A percentile compares a stretch with the other conserved stretches of the same genome.
Evolutionary conservation across 2,329 filamentous ascomycete species (phyloP).

Genomic region (Aspergillus ustus): DNA sequence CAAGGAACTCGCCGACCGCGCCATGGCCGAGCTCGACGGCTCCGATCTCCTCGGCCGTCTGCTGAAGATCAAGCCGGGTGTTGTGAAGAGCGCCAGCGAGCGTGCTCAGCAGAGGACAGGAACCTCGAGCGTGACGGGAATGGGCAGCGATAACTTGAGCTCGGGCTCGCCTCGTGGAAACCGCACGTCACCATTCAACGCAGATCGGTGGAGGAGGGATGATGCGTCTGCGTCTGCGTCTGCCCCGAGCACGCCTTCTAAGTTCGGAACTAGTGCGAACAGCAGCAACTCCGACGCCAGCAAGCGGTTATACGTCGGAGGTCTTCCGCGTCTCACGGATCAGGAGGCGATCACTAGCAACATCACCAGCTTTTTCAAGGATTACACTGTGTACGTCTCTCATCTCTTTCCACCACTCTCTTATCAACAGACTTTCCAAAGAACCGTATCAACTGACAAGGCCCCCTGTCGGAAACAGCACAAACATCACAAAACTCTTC

Average conservation of each 20-base stretch:
- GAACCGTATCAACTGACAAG: background rate
- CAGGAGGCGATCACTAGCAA: slow-evolving; percentile 48
- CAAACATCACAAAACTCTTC: slow-evolving; percentile 58
- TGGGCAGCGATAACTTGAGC: background rate
- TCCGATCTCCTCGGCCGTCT: slow-evolving; percentile 61
- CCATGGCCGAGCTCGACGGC: slow-evolving; percentile 62
- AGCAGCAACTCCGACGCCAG: slow-evolving; percentile 41
- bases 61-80: slow-evolving; percentile 68
- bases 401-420: background rate
- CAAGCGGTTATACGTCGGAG: slow-evolving; percentile 53
- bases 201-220: slow-evolving; percentile 50
- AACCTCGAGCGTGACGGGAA: slow-evolving; percentile 10
- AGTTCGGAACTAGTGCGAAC: slow-evolving; percentile 37
- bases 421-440: background rate
- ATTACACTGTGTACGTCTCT: slow-evolving; percentile 45
- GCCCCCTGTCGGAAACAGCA: slow-evolving; percentile 30
- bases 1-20: slow-evolving; percentile 60
- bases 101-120: slow-evolving; percentile 30
- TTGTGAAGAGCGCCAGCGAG: slow-evolving; percentile 55
- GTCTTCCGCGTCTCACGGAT: slow-evolving; percentile 50
- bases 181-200: slow-evolving; percentile 31
- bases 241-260: slow-evolving; percentile 23
- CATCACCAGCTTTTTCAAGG: slow-evolving; percentile 51
- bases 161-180: slow-evolving; percentile 26
- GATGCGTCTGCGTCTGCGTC: slow-evolving; percentile 43